A percentile compares a stretch with the other conserved stretches of the same genome.
Evolutionary conservation across 2,329 filamentous ascomycete species (phyloP).

Genomic region (Fusarium sterilihyphosum): DNA sequence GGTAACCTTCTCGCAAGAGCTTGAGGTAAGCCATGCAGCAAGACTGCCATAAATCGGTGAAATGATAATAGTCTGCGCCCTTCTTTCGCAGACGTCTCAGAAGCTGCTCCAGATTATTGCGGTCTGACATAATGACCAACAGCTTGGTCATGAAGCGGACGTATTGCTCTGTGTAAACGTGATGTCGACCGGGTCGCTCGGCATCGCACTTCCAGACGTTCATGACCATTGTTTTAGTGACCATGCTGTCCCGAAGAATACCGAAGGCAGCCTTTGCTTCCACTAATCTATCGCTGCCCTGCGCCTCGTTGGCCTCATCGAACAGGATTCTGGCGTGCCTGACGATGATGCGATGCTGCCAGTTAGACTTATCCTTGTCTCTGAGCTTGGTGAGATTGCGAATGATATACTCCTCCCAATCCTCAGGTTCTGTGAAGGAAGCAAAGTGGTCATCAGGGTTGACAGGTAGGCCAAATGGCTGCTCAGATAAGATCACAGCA

Average conservation of each 20-base stretch:
- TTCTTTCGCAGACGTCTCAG: constrained; percentile 84
- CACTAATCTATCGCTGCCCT: constrained; percentile 60
- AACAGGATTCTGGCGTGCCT: constrained; percentile 71
- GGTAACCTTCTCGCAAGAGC: constrained; percentile 61
- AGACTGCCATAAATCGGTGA: constrained; percentile 67
- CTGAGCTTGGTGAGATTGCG: constrained; percentile 61
- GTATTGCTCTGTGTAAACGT: constrained; percentile 90
- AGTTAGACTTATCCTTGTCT: constrained; percentile 89
- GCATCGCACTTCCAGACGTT: constrained; percentile 96
- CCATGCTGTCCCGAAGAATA: constrained; percentile 77
- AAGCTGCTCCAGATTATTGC: constrained; percentile 78
- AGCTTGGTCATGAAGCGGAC: constrained; percentile 83
- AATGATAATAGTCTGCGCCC: constrained; percentile 77
- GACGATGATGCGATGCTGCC: constrained; percentile 92
- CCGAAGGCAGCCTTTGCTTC: constrained; percentile 83
- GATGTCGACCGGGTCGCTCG: constrained; percentile 84
- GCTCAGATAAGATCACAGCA: constrained; percentile 63
- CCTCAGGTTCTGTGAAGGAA: constrained; percentile 59
- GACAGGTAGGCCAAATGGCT: constrained; percentile 59
- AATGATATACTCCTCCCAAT: constrained; percentile 67
- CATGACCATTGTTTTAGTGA: constrained; percentile 94
- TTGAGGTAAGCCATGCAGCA: constrained; percentile 65
- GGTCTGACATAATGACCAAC: constrained; percentile 78
- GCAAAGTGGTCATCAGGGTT: constrained; percentile 49
- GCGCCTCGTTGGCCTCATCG: constrained; percentile 50